Percentiles rank a stretch among this genome's conserved stretches.
Conservation (phyloP, 176 grass and related monocot genomes). For the Guadua angustifolia region DNA sequence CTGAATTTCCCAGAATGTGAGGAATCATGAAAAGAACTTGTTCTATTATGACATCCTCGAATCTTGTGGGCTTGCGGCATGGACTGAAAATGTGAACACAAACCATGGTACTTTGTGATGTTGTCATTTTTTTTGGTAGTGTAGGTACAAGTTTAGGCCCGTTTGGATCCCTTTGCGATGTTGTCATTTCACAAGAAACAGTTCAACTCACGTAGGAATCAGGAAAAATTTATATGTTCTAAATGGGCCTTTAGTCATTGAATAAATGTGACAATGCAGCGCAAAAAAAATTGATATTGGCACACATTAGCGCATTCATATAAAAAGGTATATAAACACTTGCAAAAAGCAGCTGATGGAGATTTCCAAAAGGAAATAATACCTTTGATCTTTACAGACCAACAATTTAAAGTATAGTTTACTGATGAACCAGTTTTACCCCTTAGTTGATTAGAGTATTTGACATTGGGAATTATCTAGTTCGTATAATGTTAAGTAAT, state of each 20-base stretch:
- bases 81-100: no score
- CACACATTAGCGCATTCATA: neutral
- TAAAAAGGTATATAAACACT: neutral
- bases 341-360: neutral
- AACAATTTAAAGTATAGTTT: neutral
- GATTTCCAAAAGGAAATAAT: neutral
- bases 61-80: no score
- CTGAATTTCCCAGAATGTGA: no score
- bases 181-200: no score
- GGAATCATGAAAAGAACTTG: no score
- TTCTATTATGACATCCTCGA: no score
- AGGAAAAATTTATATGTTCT: no score
- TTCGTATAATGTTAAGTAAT: neutral
- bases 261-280: neutral
- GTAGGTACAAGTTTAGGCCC: neutral
- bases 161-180: no score
- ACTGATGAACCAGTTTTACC: neutral
- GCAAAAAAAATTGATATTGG: neutral
- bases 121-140: no score
- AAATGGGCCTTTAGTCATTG: neutral
- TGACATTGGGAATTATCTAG: neutral
- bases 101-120: no score
- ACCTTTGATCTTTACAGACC: neutral
- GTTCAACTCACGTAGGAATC: no score
- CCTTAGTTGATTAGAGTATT: slow-evolving; percentile 7